Percentiles rank a stretch among this genome's conserved stretches.
Conservation (phyloP, 1,139 yeast genomes). For the Taiozyma sp. region DNA sequence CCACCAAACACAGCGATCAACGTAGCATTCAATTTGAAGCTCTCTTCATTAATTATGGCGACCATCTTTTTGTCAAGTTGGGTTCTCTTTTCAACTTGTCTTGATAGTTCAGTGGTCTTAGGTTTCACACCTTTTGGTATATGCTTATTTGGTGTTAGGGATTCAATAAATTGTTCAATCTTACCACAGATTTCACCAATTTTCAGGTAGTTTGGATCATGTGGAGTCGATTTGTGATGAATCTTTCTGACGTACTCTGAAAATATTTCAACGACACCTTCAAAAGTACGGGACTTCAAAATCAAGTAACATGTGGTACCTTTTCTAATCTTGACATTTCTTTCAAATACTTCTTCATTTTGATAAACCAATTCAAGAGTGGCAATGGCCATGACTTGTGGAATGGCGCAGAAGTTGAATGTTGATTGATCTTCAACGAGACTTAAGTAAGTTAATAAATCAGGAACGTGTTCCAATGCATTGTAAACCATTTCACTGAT, state of each 20-base stretch:
- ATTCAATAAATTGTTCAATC: conserved; percentile 79
- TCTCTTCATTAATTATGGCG: conserved; percentile 24
- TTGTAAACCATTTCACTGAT: conserved; percentile 78
- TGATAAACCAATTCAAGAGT: conserved; percentile 82
- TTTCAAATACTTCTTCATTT: conserved; percentile 66
- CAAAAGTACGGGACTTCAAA: conserved; percentile 64
- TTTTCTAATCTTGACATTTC: conserved; percentile 82
- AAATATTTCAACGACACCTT: conserved; percentile 73
- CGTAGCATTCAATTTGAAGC: conserved; percentile 20
- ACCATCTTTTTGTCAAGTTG: conserved; percentile 24
- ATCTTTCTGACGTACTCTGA: conserved; percentile 66
- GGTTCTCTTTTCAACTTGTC: conserved; percentile 32
- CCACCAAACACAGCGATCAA: conserved; percentile 8
- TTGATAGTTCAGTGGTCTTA: conserved; percentile 31
- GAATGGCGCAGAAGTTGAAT: conserved; percentile 92
- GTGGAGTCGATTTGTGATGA: conserved; percentile 71
- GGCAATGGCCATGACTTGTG: conserved; percentile 98
- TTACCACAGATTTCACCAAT: conserved; percentile 85
- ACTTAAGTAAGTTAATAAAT: conserved; percentile 71
- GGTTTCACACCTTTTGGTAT: conserved; percentile 40
- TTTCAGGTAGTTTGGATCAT: conserved; percentile 82
- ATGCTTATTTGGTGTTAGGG: conserved; percentile 51
- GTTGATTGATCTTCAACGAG: conserved; percentile 75
- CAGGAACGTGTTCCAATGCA: conserved; percentile 72
- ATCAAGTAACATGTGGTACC: conserved; percentile 85